These are phyloP conservation scores for Suhomyces sp. DNA, from an alignment of 805 yeast species.

Conservation along the genomic window DNA sequence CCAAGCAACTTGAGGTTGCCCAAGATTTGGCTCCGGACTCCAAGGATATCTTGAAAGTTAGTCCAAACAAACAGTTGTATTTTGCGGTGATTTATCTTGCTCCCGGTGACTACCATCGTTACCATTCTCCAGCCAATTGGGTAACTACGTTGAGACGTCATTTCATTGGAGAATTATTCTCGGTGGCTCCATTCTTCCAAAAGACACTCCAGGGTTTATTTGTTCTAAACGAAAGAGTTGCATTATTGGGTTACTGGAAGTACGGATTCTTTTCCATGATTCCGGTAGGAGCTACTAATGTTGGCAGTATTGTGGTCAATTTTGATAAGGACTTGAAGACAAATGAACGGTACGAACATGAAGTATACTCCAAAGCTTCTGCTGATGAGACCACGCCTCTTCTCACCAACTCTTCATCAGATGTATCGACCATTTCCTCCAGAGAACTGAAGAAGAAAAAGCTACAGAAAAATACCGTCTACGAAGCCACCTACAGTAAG, in stretches of 20 bases:
- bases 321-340: slow-evolving; percentile 90
- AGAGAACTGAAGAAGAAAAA: slow-evolving; percentile 21
- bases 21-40: slow-evolving; percentile 38
- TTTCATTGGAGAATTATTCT: slow-evolving; percentile 90
- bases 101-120: slow-evolving; percentile 97
- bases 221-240: slow-evolving; percentile 91
- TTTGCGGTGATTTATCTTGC: slow-evolving; percentile 93
- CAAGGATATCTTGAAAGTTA: slow-evolving; percentile 24
- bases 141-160: slow-evolving; percentile 90
- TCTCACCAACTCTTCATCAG: slow-evolving; percentile 13
- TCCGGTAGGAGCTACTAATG: slow-evolving; percentile 99
- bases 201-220: slow-evolving; percentile 80
- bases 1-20: slow-evolving; percentile 39
- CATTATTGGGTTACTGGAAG: slow-evolving; percentile 92
- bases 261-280: slow-evolving; percentile 98
- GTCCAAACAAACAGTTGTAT: slow-evolving; percentile 55
- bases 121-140: slow-evolving; percentile 96
- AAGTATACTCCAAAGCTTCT: slow-evolving; percentile 26
- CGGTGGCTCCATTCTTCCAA: slow-evolving; percentile 97
- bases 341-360: slow-evolving; percentile 64
- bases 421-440: slow-evolving; percentile 10
- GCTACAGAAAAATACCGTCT: slow-evolving; percentile 73
- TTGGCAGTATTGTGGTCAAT: slow-evolving; percentile 88
- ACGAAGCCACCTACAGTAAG: slow-evolving; percentile 86
- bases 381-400: slow-evolving; percentile 32